Evolutionary conservation across 2,329 filamentous ascomycete genomes (phyloP), one percentile per base, ranked within the genome.

Genomic region (Arthrobotrys megalospora): DNA sequence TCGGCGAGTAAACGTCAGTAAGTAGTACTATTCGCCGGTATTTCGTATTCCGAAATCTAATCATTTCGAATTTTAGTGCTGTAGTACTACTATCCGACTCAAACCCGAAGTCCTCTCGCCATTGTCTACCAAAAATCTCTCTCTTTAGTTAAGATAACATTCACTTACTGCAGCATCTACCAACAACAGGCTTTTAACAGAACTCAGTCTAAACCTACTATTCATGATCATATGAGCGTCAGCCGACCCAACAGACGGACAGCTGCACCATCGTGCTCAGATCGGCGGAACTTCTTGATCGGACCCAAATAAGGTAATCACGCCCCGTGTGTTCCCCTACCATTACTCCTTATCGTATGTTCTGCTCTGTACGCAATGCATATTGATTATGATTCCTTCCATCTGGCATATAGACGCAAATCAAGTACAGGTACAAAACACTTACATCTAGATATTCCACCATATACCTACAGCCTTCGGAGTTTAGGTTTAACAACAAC

Each of bases 261-360:
- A 71, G 36, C 73, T 62, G 43, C 73, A 71, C 58, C 50, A 38
- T 50, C 41, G 8, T 52, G 47, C 28, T 68, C 41, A 66, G 73
- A 77, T 77, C 73, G 60, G 52, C 48, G 50, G 73, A 62, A 71
- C 66, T 41, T 55, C 52, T 66, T 43, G 34, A 77, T 71, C 66
- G 38, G 66, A 71, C 66, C 73, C 66, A 32, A 77, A 62, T 14
- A 64, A 66, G 66, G 65, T 66, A 71, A 62, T 75, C 48, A 58
- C 63, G 41, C 63, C 47, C 66, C 50, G 45, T 65, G 34, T 50
- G 36, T 50, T 16, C 21, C 52, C 48, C 8, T 50, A 28, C 34
- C 36, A 47, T 48, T 10, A 60, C 21, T 24, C n/a, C 65, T 69
- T 58, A 69, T 69, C 50, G 38, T 43, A 12, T 3, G 12, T 43